Base-by-base conservation (phyloP, 2,329 filamentous ascomycete species). In the Fusarium sacchari region DNA sequence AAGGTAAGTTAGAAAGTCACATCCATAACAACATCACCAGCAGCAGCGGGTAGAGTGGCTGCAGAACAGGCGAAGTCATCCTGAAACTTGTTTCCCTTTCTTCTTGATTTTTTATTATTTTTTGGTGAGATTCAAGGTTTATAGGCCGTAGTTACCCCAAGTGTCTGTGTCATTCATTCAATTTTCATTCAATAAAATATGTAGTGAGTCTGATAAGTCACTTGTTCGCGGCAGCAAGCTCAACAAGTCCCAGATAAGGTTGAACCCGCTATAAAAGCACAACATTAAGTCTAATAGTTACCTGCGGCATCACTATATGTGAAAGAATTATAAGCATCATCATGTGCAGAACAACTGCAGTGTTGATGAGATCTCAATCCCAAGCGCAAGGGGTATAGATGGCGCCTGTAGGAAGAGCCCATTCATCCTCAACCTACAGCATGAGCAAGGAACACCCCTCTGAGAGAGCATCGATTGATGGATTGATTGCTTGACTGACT, bases 321-420 rank as follows among this genome's bases (percentile, higher is more conserved):
- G 62, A 56, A 47, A 47, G 59, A 34, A 49, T 34, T 49, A 26
- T 34, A 26, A 34, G 12, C 49, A 56, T 47, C 34, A 34, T 59
- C 26, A 59, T n/a, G 50, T n/a, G 56, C 52, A 60, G 63, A 36
- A 26, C 18, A 58, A n/a, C 69, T 71, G 68, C 69, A 64, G 44
- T 60, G 52, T 59, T 73, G 74, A 73, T 69, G 73, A 77, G 74
- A 78, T 78, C 76, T 71, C 67, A 74, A 77, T 77, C 69, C 69
- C 67, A 69, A 76, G 64, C 68, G 59, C 66, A 72, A 74, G 74
- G 67, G 64, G 55, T 58, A 73, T 58, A 73, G 56, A 52, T 61
- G 67, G 67, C 71, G 71, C 71, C 59, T 60, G n/a, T n/a, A 63
- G 60, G 60, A 46, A 28, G n/a, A 26, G 50, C 39, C 43, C 55